These are phyloP conservation scores for Eutrema heterophyllum DNA, from an alignment of 345 rosid genomes.

Conservation along the genomic window DNA sequence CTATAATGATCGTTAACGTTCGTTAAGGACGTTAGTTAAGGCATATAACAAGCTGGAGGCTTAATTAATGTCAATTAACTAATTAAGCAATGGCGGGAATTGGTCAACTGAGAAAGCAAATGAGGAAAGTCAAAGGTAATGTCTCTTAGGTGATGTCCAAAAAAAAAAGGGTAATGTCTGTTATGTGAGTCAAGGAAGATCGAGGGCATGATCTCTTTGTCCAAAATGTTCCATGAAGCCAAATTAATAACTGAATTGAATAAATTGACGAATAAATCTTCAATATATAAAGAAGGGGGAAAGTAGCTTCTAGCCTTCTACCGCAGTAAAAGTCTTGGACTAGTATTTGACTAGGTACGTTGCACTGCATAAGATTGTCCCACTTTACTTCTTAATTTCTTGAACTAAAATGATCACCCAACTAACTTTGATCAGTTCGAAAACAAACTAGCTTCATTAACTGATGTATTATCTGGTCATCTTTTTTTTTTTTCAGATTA, in stretches of 20 bases:
- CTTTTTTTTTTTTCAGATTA: not conserved
- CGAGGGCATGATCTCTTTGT: not conserved
- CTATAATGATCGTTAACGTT: constrained; percentile 23
- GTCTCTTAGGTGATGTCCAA: not conserved
- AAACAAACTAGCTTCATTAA: not conserved
- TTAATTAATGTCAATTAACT: not conserved
- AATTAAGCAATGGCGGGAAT: not conserved
- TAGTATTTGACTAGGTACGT: constrained; percentile 12
- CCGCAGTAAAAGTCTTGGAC: not conserved
- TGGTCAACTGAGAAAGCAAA: constrained; percentile 15
- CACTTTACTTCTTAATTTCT: not conserved
- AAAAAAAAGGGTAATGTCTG: not conserved
- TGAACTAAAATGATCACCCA: not conserved
- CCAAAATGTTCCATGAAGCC: not conserved
- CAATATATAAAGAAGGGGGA: no score
- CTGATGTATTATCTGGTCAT: not conserved
- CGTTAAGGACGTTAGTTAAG: constrained; percentile 35
- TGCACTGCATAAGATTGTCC: not conserved
- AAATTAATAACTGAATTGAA: no score
- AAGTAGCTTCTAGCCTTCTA: no score
- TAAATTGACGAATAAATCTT: not conserved
- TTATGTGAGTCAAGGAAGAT: not conserved
- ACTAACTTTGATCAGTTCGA: not conserved
- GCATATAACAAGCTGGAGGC: constrained; percentile 36
- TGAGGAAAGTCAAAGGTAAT: constrained; percentile 12